These are phyloP conservation scores for Metschnikowia henanensis DNA, from an alignment of 805 yeast species.

Conservation along the genomic window DNA sequence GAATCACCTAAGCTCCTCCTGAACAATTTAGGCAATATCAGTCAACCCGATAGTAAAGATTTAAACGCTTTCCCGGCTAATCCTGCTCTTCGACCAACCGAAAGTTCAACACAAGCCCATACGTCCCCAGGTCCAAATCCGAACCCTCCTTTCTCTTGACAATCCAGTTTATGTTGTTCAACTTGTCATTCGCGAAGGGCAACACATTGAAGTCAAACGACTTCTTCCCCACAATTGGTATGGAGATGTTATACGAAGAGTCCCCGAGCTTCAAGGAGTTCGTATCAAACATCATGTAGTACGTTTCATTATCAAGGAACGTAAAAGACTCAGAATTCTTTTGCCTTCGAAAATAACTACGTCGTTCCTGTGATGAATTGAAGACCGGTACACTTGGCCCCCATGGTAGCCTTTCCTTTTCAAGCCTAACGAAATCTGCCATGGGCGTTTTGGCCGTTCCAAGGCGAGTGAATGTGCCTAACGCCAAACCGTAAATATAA, in stretches of 20 bases:
- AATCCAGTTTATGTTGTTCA: conserved; percentile 48
- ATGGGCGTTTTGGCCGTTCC: conserved; percentile 21
- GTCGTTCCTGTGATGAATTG: conserved; percentile 40
- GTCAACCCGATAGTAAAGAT: too few species aligned
- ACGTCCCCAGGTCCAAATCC: conserved; percentile 30
- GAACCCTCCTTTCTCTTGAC: conserved; percentile 38
- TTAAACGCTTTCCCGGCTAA: too few species aligned
- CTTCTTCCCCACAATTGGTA: conserved; percentile 48
- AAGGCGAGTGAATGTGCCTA: conserved; percentile 55
- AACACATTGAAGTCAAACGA: conserved; percentile 46
- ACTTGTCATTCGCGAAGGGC: conserved; percentile 42
- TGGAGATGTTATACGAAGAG: conserved; percentile 48
- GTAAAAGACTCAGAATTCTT: conserved; percentile 39
- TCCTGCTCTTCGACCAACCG: conserved; percentile 33
- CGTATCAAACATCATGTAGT: conserved; percentile 55
- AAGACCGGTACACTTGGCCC: conserved; percentile 19
- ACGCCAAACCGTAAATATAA: conserved; percentile 59
- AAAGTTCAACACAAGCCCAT: conserved; percentile 40
- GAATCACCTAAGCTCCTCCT: too few species aligned
- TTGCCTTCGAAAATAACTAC: conserved; percentile 42
- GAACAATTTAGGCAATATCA: too few species aligned
- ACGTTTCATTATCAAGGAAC: conserved; percentile 39
- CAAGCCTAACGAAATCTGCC: not conserved
- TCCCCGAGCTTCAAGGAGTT: conserved; percentile 51
- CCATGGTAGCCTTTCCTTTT: conserved; percentile 27